A percentile compares a stretch with the other conserved stretches of the same genome.
These are phyloP conservation scores for Podila verticillata DNA, from an alignment of 192 early-diverging fungal species.

Conservation along the genomic window DNA sequence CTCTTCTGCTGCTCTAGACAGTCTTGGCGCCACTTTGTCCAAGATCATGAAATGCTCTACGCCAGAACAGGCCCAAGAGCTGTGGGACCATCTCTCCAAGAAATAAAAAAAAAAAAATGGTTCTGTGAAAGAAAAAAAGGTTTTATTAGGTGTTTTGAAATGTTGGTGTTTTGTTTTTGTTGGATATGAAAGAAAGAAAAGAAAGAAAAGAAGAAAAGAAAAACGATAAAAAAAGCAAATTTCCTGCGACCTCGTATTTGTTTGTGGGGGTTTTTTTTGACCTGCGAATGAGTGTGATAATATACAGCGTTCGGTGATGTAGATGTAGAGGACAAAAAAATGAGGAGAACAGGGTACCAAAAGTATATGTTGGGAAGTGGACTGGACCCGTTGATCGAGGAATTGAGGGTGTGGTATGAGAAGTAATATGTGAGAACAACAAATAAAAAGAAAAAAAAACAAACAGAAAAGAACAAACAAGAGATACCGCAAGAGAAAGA, in stretches of 20 bases:
- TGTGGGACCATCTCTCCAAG: neutral
- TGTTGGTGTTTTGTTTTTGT: neutral
- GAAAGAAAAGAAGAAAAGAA: slow-evolving; percentile 13
- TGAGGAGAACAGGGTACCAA: neutral
- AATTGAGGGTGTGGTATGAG: too few species aligned
- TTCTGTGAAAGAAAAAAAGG: neutral
- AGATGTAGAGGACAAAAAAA: neutral
- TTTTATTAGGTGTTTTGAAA: neutral
- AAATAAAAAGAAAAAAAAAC: slow-evolving; percentile 10
- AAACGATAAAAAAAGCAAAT: slow-evolving; percentile 4
- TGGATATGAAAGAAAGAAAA: neutral
- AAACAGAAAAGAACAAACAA: neutral
- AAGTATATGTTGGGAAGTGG: too few species aligned
- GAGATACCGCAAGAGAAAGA: neutral
- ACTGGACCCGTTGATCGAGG: too few species aligned
- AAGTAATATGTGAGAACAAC: neutral
- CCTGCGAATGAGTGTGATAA: too few species aligned
- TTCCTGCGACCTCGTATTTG: neutral
- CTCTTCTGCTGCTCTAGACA: neutral
- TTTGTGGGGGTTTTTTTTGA: too few species aligned
- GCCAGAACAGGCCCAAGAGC: neutral
- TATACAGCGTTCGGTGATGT: slow-evolving; percentile 1
- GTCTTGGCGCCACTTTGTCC: neutral
- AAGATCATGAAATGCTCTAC: slow-evolving; percentile 2
- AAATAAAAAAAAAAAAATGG: slow-evolving; percentile 17